Base-by-base conservation (phyloP, 805 yeast genomes). In the Alloascoidea hylecoeti region DNA sequence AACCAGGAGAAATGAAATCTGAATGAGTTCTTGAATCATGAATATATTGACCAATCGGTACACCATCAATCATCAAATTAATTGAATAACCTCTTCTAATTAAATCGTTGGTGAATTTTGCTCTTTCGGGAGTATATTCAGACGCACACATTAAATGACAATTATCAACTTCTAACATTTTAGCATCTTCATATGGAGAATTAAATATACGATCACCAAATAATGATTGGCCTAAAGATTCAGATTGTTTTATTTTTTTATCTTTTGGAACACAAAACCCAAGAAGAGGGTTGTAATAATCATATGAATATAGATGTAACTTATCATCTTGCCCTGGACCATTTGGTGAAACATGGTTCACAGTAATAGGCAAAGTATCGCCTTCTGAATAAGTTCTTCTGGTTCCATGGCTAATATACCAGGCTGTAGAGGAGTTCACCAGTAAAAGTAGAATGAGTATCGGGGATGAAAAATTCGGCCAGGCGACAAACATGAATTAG, bases 121-220 rank as follows among this genome's bases (percentile, higher is more conserved):
- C 66, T 51, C 81, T 89, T 1, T 68, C 55, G 28, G 64, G 68
- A 27, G 78, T 65, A 48, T 78, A 79, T 1, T 40, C 42, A 0
- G 62, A 47, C 1, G 60, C 43, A 57, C 94, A 82, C 39, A 81
- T 57, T 5, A 52, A 44, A 27, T 61, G 61, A 63, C 92, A 81
- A 2, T 62, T 53, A 44, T 64, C 59, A 39, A 75, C 66, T 48
- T 75, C 66, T 43, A 77, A 60, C 83, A 81, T 76, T 18, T 71
- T 68, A 42, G 81, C 60, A n/a, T 23, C 30, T 32, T 75, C 67
- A 48, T 78, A 81, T 3, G 92, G 92, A 3, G 92, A 80, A 49
- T 78, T 75, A 60, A 78, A 80, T 42, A 82, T 81, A 56, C 94
- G 62, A 56, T 82, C 94, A 46, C 94, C 94, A 52, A 82, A 79